Evolutionary conservation across 1,284 basidiomycete genomes (phyloP).

Genomic region (Tylopilus sp.): DNA sequence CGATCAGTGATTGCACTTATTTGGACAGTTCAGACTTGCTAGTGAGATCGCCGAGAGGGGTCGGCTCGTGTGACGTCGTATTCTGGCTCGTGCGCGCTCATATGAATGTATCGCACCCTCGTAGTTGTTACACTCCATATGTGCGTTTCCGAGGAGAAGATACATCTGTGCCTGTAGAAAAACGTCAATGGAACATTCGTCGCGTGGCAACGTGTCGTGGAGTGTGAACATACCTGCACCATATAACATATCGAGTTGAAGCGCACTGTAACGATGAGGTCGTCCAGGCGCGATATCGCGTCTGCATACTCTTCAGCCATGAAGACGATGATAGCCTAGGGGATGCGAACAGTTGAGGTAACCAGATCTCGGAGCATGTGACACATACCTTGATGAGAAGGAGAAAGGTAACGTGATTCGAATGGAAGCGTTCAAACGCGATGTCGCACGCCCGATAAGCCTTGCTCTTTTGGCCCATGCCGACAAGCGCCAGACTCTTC

Average conservation of each 20-base stretch:
- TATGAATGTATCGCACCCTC: background rate
- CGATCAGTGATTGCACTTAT: too few species aligned
- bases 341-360: background rate
- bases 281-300: background rate
- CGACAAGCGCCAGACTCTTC: background rate
- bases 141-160: background rate
- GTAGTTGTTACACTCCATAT: background rate
- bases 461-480: background rate
- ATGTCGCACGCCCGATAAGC: background rate
- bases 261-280: background rate
- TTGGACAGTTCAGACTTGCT: background rate
- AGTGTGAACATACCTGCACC: background rate
- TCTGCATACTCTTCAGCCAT: background rate
- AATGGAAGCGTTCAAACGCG: background rate
- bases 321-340: background rate
- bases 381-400: background rate
- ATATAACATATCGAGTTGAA: background rate
- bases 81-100: background rate
- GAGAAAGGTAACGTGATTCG: background rate
- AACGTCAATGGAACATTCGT: background rate
- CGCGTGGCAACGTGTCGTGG: background rate
- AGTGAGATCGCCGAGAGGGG: background rate
- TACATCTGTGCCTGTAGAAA: background rate
- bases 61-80: background rate
- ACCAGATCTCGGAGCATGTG: background rate